Evolutionary conservation across 176 grass and related monocot genomes (phyloP), one percentile per base, ranked within the genome.

Genomic region (Raddia guianensis): DNA sequence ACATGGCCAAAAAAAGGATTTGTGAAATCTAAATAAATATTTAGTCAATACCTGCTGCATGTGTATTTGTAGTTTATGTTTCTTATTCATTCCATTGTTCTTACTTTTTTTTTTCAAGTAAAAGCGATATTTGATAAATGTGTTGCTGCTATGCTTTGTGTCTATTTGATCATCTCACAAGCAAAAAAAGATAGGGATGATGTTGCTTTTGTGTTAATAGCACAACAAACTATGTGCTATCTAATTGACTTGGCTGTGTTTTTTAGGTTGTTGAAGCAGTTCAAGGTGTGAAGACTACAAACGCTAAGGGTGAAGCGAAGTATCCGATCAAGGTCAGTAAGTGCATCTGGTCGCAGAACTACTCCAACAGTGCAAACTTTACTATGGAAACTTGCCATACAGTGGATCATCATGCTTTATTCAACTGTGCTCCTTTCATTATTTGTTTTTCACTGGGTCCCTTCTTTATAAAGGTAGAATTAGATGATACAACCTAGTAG

Each of bases 301-400:
- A 95, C 51, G 27, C 84, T 15, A 93, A 79, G 76, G 92, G 92
- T 42, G 96, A 95, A 84, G 78, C 90, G 46, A 99, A 90, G 86
- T 99, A 99, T 83, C 96, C 96, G 61, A 93, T 99, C 65, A 99
- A 99, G 92, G 92, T 95, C 46, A 79, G 86, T 79, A 19, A 67
- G 48, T 16, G 33, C 18, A 71, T 27, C 64, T 66, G 27, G 9
- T 85, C 71, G 18, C 50, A 71, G 37, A 10, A 8, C 45, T 47
- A 46, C 8, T 63, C 12, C 15, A 51, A 32, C n/a, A 66, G 49
- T 50, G 8, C 8, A 60, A 53, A 72, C 16, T 21, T 35, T 21
- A 48, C 14, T 8, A 21, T 84, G 47, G 4, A 11, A 3, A 80
- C 5, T 49, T 69, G 2, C 5, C 63, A 49, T 73, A n/a, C 16